Evolutionary conservation across 2,329 filamentous ascomycete genomes (phyloP).

Genomic region (Botrytis galanthina): DNA sequence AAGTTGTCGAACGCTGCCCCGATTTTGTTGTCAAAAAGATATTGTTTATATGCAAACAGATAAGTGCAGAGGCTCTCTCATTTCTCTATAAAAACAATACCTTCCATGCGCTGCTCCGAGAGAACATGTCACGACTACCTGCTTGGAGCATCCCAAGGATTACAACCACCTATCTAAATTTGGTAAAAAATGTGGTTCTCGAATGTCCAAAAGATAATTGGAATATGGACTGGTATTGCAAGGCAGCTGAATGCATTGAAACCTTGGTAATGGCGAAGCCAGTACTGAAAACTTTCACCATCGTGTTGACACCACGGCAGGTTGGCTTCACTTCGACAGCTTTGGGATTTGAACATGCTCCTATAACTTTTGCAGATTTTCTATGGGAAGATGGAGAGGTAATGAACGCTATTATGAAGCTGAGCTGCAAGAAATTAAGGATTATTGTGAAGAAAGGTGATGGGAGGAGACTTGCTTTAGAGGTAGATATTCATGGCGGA

Average conservation of each 20-base stretch:
- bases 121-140: background rate
- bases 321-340: slow-evolving; percentile 23
- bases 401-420: slow-evolving; percentile 26
- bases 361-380: slow-evolving; percentile 32
- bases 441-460: slow-evolving; percentile 30
- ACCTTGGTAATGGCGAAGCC: slow-evolving; percentile 25
- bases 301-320: slow-evolving; percentile 26
- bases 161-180: slow-evolving; percentile 16
- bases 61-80: slow-evolving; percentile 27
- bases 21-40: slow-evolving; percentile 15
- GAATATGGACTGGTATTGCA: slow-evolving; percentile 26
- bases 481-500: background rate
- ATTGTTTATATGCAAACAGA: slow-evolving; percentile 32
- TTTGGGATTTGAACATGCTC: slow-evolving; percentile 22
- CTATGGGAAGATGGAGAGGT: slow-evolving; percentile 26
- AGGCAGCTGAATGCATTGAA: slow-evolving; percentile 24
- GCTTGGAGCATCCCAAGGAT: slow-evolving; percentile 17
- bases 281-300: slow-evolving; percentile 28
- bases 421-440: slow-evolving; percentile 30
- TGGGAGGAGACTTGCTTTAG: background rate
- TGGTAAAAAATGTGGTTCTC: slow-evolving; percentile 30
- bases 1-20: slow-evolving; percentile 24
- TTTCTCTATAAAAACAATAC: slow-evolving; percentile 33
- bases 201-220: slow-evolving; percentile 27
- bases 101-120: slow-evolving; percentile 30